phyloP scores from a whole-genome alignment of 129 eudicot genomes.

The Scalesia atractyloides region DNA sequence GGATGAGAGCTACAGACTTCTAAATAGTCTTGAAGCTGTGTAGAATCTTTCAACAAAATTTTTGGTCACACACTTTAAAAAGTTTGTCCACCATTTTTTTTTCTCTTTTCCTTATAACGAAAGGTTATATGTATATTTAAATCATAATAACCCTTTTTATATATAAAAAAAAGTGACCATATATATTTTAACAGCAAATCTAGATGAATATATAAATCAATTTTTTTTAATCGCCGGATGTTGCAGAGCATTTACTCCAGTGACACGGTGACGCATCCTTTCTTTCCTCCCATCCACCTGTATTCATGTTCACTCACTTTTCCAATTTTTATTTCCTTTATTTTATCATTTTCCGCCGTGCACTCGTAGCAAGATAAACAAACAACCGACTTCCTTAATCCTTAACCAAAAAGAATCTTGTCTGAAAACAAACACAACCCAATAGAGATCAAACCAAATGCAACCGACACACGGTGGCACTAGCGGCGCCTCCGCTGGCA shows the following conservation, averaged over 20 bases:
- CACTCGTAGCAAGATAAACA: conserved; percentile 9
- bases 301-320: not conserved
- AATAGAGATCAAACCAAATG: conserved; percentile 31
- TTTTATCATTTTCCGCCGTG: not conserved
- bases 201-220: not conserved
- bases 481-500: conserved; percentile 25
- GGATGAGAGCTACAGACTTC: too few relatives aligned
- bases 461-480: conserved; percentile 51
- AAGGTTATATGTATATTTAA: too few relatives aligned
- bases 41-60: too few relatives aligned
- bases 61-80: too few relatives aligned
- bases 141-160: too few relatives aligned
- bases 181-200: not conserved
- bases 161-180: too few relatives aligned
- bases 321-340: not conserved
- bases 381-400: too few relatives aligned
- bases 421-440: not conserved
- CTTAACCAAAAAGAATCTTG: conserved; percentile 21
- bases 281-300: conserved; percentile 30
- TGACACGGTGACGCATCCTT: conserved; percentile 29
- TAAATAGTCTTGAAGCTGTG: too few relatives aligned
- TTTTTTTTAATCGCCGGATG: conserved; percentile 23
- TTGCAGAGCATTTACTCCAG: conserved; percentile 25
- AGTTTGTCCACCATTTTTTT: too few relatives aligned
- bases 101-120: too few relatives aligned